Evolutionary conservation across 768 basidiomycete genomes (phyloP).

Genomic region (Termitomyces sp.): DNA sequence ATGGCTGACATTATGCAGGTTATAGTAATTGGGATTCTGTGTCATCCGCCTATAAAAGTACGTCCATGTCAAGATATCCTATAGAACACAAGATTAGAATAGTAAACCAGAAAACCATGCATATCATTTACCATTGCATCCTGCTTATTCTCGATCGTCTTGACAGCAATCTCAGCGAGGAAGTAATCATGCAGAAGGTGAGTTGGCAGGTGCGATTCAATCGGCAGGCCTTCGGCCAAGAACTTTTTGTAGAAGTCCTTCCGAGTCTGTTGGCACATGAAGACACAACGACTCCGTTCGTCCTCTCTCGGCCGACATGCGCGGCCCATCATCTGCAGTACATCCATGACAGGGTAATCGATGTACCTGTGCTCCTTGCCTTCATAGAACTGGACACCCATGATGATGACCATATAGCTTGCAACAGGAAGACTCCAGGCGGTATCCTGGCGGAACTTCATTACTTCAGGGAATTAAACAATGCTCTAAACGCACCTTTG

Average conservation of each 20-base stretch:
- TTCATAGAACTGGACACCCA: constrained; percentile 98
- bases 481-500: constrained; percentile 52
- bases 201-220: constrained; percentile 91
- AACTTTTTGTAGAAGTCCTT: constrained; percentile 99
- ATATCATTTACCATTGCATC: constrained; percentile 70
- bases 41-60: constrained; percentile 98
- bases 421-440: constrained; percentile 95
- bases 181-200: constrained; percentile 95
- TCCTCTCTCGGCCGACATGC: constrained; percentile 91
- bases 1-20: constrained; percentile 91
- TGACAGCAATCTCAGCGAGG: constrained; percentile 96
- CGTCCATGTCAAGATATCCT: constrained; percentile 98
- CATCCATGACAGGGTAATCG: constrained; percentile 98
- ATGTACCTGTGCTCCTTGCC: constrained; percentile 97
- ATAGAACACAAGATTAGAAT: background rate
- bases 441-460: constrained; percentile 57
- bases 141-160: constrained; percentile 99
- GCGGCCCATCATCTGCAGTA: constrained; percentile 99
- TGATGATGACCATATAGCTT: constrained; percentile 97
- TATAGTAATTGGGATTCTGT: constrained; percentile 95
- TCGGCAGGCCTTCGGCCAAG: constrained; percentile 93
- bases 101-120: background rate
- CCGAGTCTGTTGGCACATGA: constrained; percentile 96
- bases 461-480: background rate
- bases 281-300: constrained; percentile 84